phyloP scores from a whole-genome alignment of 305 asterid genomes.

The Solanum chacoense region DNA sequence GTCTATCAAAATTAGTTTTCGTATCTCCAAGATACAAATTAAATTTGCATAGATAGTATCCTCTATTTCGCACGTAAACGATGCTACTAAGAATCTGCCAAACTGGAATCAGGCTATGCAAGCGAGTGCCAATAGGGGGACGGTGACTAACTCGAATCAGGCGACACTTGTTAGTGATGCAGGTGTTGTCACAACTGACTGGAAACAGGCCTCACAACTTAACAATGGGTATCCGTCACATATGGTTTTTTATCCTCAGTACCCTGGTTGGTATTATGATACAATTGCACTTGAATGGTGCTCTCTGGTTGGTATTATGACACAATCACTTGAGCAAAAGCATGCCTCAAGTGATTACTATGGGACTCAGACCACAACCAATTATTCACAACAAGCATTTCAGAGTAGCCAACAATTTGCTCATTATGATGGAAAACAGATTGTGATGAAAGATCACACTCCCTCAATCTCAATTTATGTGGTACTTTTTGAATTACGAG shows the following conservation, averaged over 20 bases:
- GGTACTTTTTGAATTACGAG: neutral
- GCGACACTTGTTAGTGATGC: constrained; percentile 32
- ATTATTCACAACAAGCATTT: constrained; percentile 41
- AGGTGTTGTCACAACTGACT: constrained; percentile 21
- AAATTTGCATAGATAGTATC: no score
- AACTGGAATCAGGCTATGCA: constrained; percentile 29
- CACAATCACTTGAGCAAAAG: constrained; percentile 15
- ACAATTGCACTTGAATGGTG: constrained; percentile 66
- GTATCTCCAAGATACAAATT: neutral
- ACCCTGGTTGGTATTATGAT: constrained; percentile 90
- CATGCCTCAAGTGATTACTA: constrained; percentile 33
- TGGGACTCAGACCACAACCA: constrained; percentile 34
- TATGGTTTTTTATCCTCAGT: constrained; percentile 87
- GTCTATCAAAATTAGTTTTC: neutral
- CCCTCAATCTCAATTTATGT: no score
- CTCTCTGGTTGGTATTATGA: constrained; percentile 19
- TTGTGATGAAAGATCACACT: constrained; percentile 47
- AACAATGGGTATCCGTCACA: constrained; percentile 68
- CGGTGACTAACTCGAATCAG: constrained; percentile 33
- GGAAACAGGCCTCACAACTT: constrained; percentile 48
- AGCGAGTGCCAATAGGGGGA: constrained; percentile 15
- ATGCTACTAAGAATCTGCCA: constrained; percentile 18
- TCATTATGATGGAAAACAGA: constrained; percentile 85
- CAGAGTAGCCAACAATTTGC: constrained; percentile 41
- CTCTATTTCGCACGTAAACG: constrained; percentile 21